phyloP scores from a whole-genome alignment of 1,139 yeast species.

The Scheffersomyces lignicola region DNA sequence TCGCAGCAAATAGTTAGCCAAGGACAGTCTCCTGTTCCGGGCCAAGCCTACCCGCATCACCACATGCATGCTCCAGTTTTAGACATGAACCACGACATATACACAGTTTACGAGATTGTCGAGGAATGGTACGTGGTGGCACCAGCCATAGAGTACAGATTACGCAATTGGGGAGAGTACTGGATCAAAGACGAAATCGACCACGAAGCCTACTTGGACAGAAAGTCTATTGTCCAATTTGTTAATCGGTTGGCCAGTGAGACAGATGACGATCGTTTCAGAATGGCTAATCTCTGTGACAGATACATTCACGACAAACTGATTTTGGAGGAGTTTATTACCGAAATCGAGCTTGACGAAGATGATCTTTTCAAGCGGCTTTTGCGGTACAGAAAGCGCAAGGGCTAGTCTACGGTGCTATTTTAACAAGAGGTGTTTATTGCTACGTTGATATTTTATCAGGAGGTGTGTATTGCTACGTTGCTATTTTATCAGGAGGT shows the following conservation, averaged over 20 bases:
- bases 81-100: conserved; percentile 15
- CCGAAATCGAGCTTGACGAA: conserved; percentile 16
- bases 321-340: conserved; percentile 16
- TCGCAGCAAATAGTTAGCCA: no score
- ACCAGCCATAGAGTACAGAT: conserved; percentile 12
- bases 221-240: conserved; percentile 14
- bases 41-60: conserved; percentile 1
- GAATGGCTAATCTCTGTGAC: conserved; percentile 16
- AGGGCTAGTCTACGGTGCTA: neutral
- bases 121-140: conserved; percentile 16
- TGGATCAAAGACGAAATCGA: conserved; percentile 18
- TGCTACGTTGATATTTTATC: no score
- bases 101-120: conserved; percentile 16
- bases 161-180: conserved; percentile 13
- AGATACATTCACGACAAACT: conserved; percentile 15
- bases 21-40: conserved; percentile 7
- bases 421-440: conserved; percentile 5
- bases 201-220: conserved; percentile 14
- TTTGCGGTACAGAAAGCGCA: conserved; percentile 12
- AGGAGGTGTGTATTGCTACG: no score
- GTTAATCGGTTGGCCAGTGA: conserved; percentile 14
- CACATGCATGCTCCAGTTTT: conserved; percentile 9
- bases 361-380: conserved; percentile 14
- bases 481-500: no score
- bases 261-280: conserved; percentile 12